A percentile compares a stretch with the other conserved stretches of the same genome.
phyloP scores from a whole-genome alignment of 495 filamentous ascomycete species.

The Penicillium paxilli region DNA sequence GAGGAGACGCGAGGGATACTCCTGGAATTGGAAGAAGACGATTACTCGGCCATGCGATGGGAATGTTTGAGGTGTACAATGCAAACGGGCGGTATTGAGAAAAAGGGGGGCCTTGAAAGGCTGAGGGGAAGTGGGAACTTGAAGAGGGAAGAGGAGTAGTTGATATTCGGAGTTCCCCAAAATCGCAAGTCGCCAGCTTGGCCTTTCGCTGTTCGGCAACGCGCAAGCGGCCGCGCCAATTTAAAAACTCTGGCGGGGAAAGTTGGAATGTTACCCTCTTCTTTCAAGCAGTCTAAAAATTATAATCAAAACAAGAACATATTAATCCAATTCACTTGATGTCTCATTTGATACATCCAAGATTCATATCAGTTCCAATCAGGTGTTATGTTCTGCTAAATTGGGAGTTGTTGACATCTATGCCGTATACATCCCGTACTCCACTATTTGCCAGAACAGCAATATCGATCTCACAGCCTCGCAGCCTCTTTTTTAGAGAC shows the following conservation, averaged over 20 bases:
- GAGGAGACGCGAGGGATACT: conserved; percentile 23
- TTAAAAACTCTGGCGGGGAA: conserved; percentile 3
- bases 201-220: conserved; percentile 37
- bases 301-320: too few relatives aligned
- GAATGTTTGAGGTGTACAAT: conserved; percentile 10
- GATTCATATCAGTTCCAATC: too few relatives aligned
- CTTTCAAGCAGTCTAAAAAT: too few relatives aligned
- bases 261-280: conserved; percentile 1
- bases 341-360: too few relatives aligned
- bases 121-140: conserved; percentile 5
- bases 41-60: conserved; percentile 35
- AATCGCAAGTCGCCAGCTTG: conserved; percentile 42
- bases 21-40: conserved; percentile 22
- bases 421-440: too few relatives aligned
- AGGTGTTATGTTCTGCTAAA: too few relatives aligned
- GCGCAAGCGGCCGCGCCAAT: conserved; percentile 21
- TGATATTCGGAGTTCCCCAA: too few relatives aligned
- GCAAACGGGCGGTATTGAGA: conserved; percentile 1
- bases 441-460: too few relatives aligned
- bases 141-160: conserved; percentile 15
- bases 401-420: too few relatives aligned
- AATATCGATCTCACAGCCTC: too few relatives aligned
- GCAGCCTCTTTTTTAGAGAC: too few relatives aligned
- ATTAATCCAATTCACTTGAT: too few relatives aligned
- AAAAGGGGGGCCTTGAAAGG: background rate